phyloP scores from a whole-genome alignment of 495 filamentous ascomycete species.

The Hypoxylon trugodes region DNA sequence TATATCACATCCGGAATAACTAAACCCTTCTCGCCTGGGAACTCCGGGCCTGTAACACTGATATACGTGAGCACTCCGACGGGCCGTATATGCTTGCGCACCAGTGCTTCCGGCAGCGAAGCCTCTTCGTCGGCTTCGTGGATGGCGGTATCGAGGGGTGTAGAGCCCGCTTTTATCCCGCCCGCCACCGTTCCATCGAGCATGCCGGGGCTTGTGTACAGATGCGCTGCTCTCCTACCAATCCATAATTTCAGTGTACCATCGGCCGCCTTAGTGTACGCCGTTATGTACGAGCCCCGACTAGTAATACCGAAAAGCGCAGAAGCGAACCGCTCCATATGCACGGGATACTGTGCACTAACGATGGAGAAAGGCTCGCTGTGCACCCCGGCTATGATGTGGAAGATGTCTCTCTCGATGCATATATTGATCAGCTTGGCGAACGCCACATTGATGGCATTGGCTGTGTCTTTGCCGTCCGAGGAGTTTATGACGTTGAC shows the following conservation, averaged over 20 bases:
- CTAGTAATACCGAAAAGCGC: slow-evolving; percentile 61
- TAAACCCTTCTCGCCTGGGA: slow-evolving; percentile 28
- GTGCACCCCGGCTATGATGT: slow-evolving; percentile 49
- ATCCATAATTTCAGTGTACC: slow-evolving; percentile 60
- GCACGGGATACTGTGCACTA: slow-evolving; percentile 49
- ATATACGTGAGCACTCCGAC: slow-evolving; percentile 55
- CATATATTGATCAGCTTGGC: slow-evolving; percentile 46
- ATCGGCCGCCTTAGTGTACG: slow-evolving; percentile 47
- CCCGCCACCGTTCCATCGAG: slow-evolving; percentile 67
- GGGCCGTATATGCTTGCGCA: slow-evolving; percentile 41
- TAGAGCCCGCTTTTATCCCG: slow-evolving; percentile 53
- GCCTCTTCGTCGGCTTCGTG: slow-evolving; percentile 66
- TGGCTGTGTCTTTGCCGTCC: slow-evolving; percentile 19
- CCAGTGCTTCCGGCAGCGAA: slow-evolving; percentile 48
- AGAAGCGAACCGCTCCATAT: slow-evolving; percentile 57
- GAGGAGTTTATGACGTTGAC: slow-evolving; percentile 47
- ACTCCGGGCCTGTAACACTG: slow-evolving; percentile 41
- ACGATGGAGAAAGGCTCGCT: slow-evolving; percentile 59
- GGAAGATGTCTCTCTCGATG: slow-evolving; percentile 50
- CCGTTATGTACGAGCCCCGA: slow-evolving; percentile 59
- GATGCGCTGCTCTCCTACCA: slow-evolving; percentile 51
- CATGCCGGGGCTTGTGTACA: slow-evolving; percentile 61
- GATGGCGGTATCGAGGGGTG: slow-evolving; percentile 59
- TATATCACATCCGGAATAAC: slow-evolving; percentile 49
- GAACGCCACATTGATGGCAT: slow-evolving; percentile 45